phyloP scores from a whole-genome alignment of 805 yeast genomes.

The Wickerhamomyces bovis region DNA sequence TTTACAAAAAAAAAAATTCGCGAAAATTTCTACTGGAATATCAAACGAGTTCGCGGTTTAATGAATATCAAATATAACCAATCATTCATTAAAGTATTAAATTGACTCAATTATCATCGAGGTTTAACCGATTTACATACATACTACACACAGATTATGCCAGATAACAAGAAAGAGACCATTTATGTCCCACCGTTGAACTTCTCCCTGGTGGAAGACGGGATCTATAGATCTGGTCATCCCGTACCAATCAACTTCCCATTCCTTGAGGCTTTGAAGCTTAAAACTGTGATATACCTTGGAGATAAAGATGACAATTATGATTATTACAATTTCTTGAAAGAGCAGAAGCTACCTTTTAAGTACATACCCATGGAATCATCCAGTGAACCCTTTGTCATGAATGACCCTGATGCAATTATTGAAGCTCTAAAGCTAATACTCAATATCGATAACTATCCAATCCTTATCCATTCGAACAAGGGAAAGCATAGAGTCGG shows the following conservation, averaged over 20 bases:
- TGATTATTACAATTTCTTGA: constrained; percentile 69
- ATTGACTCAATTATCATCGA: too few species aligned
- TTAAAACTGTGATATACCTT: constrained; percentile 75
- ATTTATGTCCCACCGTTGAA: constrained; percentile 83
- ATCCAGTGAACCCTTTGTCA: constrained; percentile 67
- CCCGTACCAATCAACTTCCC: constrained; percentile 84
- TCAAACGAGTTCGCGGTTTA: background rate
- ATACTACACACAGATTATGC: background rate
- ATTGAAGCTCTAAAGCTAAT: constrained; percentile 50
- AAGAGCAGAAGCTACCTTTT: constrained; percentile 44
- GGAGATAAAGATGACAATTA: constrained; percentile 68
- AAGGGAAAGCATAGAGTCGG: constrained; percentile 97
- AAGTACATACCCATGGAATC: constrained; percentile 60
- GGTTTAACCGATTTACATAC: too few species aligned
- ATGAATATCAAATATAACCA: too few species aligned
- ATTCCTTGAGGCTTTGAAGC: constrained; percentile 61
- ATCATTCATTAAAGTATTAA: too few species aligned
- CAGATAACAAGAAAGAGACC: constrained; percentile 1
- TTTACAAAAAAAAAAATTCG: too few species aligned
- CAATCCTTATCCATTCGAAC: constrained; percentile 85
- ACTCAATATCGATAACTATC: constrained; percentile 66
- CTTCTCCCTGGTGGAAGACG: constrained; percentile 82
- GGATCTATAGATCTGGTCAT: constrained; percentile 86
- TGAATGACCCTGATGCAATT: constrained; percentile 53
- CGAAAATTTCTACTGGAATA: background rate